Percentiles rank a stretch among this genome's conserved stretches.
Evolutionary conservation across 23 red algal genomes (phyloP).

Genomic region (Pyropia yezoensis): DNA sequence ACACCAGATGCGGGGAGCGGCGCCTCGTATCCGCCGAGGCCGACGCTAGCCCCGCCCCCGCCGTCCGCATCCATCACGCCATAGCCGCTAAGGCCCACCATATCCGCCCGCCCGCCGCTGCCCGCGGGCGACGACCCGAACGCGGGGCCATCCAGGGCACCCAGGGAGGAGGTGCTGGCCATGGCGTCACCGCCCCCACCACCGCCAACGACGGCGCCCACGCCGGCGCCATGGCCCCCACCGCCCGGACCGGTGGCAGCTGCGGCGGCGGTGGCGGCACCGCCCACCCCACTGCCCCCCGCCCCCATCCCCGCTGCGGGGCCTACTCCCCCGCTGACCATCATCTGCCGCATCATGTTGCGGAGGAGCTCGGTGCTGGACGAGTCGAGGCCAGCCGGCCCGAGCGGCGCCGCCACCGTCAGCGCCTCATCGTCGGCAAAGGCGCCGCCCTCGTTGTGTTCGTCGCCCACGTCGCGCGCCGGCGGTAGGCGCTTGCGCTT

Average conservation of each 20-base stretch:
- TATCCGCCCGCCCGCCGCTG: too few species aligned
- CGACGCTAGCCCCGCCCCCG: too few species aligned
- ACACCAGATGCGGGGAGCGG: too few species aligned
- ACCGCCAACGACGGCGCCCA: background rate
- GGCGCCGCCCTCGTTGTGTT: background rate
- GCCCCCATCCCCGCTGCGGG: conserved; percentile 1
- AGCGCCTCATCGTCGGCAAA: background rate
- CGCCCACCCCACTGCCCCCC: background rate
- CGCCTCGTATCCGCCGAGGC: too few species aligned
- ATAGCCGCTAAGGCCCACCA: too few species aligned
- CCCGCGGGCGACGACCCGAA: too few species aligned
- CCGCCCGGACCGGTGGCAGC: conserved; percentile 18
- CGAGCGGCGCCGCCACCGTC: background rate
- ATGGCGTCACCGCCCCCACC: conserved; percentile 5
- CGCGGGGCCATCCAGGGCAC: too few species aligned
- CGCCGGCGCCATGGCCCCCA: conserved; percentile 8
- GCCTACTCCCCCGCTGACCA: background rate
- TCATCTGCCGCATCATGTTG: conserved; percentile 9
- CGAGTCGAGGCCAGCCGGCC: background rate
- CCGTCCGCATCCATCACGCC: too few species aligned
- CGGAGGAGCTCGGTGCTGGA: background rate
- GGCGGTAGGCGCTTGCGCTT: conserved; percentile 62
- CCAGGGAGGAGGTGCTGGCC: background rate
- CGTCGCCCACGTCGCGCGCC: background rate
- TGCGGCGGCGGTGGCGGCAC: conserved; percentile 18